A percentile compares a stretch with the other conserved stretches of the same genome.
These are phyloP conservation scores for Arabis hirsuta DNA, from an alignment of 345 rosid genomes.

Conservation along the genomic window DNA sequence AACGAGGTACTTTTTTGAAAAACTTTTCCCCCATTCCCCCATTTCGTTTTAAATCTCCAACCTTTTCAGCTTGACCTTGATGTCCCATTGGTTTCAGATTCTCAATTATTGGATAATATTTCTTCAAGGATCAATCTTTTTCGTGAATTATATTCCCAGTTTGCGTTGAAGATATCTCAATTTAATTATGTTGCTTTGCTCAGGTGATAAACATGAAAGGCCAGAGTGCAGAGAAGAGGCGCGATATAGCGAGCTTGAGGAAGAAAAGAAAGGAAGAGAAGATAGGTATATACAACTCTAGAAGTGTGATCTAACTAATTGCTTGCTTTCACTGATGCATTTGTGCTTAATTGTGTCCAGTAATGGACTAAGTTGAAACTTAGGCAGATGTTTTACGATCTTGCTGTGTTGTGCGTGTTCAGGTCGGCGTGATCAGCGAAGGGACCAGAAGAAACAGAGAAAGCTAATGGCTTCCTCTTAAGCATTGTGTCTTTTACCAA, in stretches of 20 bases:
- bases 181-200: background rate
- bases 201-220: slow-evolving; percentile 72
- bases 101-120: background rate
- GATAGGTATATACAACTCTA: slow-evolving; percentile 52
- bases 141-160: background rate
- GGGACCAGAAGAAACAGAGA: slow-evolving; percentile 61
- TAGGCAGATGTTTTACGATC: slow-evolving; percentile 20
- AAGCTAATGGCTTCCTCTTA: slow-evolving; percentile 44
- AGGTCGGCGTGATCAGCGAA: slow-evolving; percentile 81
- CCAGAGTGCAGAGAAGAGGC: slow-evolving; percentile 59
- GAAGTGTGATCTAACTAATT: background rate
- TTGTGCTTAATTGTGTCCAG: background rate
- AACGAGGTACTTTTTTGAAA: slow-evolving; percentile 57
- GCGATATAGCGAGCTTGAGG: slow-evolving; percentile 49
- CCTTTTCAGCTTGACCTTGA: no score
- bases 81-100: background rate
- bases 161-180: slow-evolving; percentile 2
- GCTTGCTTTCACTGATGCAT: background rate
- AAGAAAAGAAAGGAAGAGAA: slow-evolving; percentile 84
- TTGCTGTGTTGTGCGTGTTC: slow-evolving; percentile 32
- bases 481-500: background rate
- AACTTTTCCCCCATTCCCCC: background rate
- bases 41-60: background rate
- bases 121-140: background rate
- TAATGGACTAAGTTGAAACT: background rate